Evolutionary conservation across 2,329 filamentous ascomycete species (phyloP), one percentile per base, ranked within the genome.

Genomic region (Apiospora hydei): DNA sequence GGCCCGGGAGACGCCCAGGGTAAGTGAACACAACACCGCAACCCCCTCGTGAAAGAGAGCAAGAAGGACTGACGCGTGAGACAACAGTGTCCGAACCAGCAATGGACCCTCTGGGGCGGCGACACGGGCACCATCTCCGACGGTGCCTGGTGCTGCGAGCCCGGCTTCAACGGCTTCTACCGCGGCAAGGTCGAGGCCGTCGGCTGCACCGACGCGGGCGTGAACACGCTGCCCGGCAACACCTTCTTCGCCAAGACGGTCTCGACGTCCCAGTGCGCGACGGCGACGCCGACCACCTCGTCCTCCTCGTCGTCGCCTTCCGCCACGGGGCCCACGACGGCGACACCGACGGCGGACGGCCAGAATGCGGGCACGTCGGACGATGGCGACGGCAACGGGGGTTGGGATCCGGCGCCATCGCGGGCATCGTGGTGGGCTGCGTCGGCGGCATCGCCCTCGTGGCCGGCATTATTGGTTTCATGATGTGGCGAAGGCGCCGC

Each of bases 401-500:
- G 24, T 71, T 80, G 16, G 73, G 71, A 18, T 73, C 74, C 26
- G 79, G 79, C 24, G 74, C 78, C 46, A 79, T 80, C 51, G 77
- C 68, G 14, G 77, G 78, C n/a, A 78, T 79, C 41, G 76, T 73
- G 4, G 74, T 77, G 3, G 78, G 75, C 44, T 76, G 74, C 46
- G 57, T 44, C 26, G 71, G 73, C 8, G 74, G 79, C 7, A 81
- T 81, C 16, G 77, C 88, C 8, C 76, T 64, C 21, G 4, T 64
- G 8, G 57, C 57, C 18, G 57, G 34, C 21, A 11, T 38, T 1
- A 5, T 64, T 34, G 57, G 57, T 3, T 18, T 10, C 30, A 11
- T 14, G 16, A 21, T 64, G 3, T 64, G 57, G 57, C 8, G 57
- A 34, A 21, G 57, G 16, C 57, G 57, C 30, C 57, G 57, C 30